Evolutionary conservation across 2,329 filamentous ascomycete genomes (phyloP), one percentile per base, ranked within the genome.

Genomic region (Stagonosporopsis cucurbitacearum): DNA sequence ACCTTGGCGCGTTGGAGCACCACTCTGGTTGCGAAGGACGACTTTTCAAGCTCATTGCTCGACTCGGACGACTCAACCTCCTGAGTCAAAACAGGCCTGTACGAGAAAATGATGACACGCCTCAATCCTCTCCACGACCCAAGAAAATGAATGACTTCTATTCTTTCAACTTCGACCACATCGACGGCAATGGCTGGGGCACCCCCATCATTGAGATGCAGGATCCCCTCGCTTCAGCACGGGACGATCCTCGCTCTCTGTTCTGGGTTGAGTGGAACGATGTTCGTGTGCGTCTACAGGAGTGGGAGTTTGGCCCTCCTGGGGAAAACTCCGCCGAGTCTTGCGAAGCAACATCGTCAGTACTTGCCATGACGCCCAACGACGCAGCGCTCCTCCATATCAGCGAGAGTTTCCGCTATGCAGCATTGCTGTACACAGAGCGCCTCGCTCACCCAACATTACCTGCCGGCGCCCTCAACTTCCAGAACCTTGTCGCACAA

Each of bases 261-360:
- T 96, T 96, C 75, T 96, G 91, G 92, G 80, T 82, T 25, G 92
- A 96, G 75, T 96, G 92, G 92, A 89, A 88, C 70, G 88, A 91
- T 47, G 85, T 92, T 3, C 89, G 90, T 25, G 82, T 85, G 41
- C 86, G 88, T 4, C 84, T 97, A 8, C 88, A 93, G 71, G 86
- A 85, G 60, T 96, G 92, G 92, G 85, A 92, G 61, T 91, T 95
- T 67, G 66, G 68, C 20, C 59, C 66, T 17, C 64, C 71, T 15
- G 63, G 67, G n/a, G 71, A 69, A 37, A 48, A 66, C 20, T 60
- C 69, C 20, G 66, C 64, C 35, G 60, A 57, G 43, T 65, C 60
- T 5, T 68, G 65, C 48, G 66, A 68, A 30, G 66, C 66, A 41
- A 56, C 66, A 25, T 66, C 61, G 8, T 68, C 66, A 7, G 59